Base-by-base conservation (phyloP, 1,284 basidiomycete genomes). In the Malassezia obtusa region DNA sequence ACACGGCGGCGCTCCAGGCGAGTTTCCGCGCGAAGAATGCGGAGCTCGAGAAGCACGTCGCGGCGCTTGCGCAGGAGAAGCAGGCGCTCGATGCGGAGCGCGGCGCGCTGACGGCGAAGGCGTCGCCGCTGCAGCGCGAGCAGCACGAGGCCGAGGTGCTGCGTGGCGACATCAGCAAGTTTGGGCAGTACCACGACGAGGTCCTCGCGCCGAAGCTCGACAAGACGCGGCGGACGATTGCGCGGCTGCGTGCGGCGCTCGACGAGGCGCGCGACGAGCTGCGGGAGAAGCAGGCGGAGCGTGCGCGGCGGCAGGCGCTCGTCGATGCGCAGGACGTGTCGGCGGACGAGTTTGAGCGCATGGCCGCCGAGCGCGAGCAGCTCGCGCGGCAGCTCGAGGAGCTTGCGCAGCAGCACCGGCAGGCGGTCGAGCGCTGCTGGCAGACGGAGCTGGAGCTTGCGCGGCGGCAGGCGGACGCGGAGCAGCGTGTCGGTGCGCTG, bases 261-360 rank as follows among this genome's bases (percentile, higher is more conserved):
- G 48, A 41, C 1, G 50, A 65, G 14, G 41, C 59, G 7, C 58
- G 61, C 43, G 58, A 62, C 44, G 63, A 64, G 52, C 60, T 68
- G 4, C 47, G 56, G n/a, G 60, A 59, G 45, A 64, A 62, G 56
- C 52, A 60, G 51, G 52, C 50, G 33, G 64, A 66, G 49, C 52
- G 57, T 10, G 37, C 52, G 12, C 58, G 62, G 19, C 52, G 65
- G 35, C 65, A 67, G 52, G 40, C 52, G 22, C 60, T 63, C 44
- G 66, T 71, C 39, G 61, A 67, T 26, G 61, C 61, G 12, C 69
- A 72, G 47, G 61, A 65, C 45, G 64, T 70, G 59, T 63, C 66
- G 24, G 59, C 60, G 6, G 68, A 72, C 30, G 67, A 71, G 50
- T 70, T 63, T 51, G 66, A 67, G 41, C 58, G 62, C 25, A 65